Evolutionary conservation across 1,284 basidiomycete genomes (phyloP).

Genomic region (Mycosarcoma maydis): DNA sequence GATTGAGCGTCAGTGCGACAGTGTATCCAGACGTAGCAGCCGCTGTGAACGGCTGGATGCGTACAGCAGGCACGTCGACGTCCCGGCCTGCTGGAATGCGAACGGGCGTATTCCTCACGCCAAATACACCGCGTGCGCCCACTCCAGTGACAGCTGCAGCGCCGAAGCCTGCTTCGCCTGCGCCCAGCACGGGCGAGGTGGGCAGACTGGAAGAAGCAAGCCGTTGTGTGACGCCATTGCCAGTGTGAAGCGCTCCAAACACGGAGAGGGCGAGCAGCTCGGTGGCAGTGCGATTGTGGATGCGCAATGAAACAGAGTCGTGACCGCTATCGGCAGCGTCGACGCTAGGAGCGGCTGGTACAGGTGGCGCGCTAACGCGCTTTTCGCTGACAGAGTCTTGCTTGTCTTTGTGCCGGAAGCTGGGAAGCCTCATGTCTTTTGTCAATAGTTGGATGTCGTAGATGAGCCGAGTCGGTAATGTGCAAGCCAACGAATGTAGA

Average conservation of each 20-base stretch:
- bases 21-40: slow-evolving; percentile 26
- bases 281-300: slow-evolving; percentile 30
- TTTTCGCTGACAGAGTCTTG: slow-evolving; percentile 16
- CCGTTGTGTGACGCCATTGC: slow-evolving; percentile 3
- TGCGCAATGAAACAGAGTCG: slow-evolving; percentile 17
- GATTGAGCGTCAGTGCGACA: slow-evolving; percentile 16
- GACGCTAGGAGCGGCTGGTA: neutral
- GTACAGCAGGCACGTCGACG: slow-evolving; percentile 11
- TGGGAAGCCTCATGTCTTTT: slow-evolving; percentile 15
- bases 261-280: slow-evolving; percentile 28
- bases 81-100: neutral
- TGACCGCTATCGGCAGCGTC: slow-evolving; percentile 11
- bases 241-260: slow-evolving; percentile 33
- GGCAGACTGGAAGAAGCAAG: slow-evolving; percentile 21
- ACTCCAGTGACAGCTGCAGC: neutral
- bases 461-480: too few relatives aligned
- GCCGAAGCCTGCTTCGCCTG: neutral
- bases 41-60: slow-evolving; percentile 26
- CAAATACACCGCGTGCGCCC: slow-evolving; percentile 5
- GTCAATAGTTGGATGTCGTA: too few relatives aligned
- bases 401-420: slow-evolving; percentile 17
- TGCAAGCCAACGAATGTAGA: too few relatives aligned
- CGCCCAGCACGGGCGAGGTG: slow-evolving; percentile 3
- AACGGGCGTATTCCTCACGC: slow-evolving; percentile 24
- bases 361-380: neutral